phyloP scores from a whole-genome alignment of 345 rosid genomes.

The Citrus reticulata region DNA sequence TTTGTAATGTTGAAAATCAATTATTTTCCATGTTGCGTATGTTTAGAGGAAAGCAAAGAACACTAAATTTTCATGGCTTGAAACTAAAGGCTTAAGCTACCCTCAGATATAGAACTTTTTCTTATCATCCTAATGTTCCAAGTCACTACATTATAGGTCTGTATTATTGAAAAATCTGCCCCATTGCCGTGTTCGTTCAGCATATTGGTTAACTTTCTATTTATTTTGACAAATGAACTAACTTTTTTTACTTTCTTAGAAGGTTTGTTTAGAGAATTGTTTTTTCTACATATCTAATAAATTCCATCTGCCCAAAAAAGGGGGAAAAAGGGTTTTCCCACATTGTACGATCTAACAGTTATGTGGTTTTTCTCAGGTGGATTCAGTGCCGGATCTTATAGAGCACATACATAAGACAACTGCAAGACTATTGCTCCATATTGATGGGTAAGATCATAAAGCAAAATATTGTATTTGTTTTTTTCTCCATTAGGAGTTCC shows the following conservation, averaged over 20 bases:
- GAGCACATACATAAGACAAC: slow-evolving; percentile 85
- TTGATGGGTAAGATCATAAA: slow-evolving; percentile 70
- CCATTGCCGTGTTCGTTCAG: background rate
- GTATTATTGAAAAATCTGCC: background rate
- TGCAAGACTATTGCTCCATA: slow-evolving; percentile 83
- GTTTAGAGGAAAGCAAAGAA: background rate
- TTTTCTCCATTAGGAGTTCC: background rate
- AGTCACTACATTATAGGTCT: background rate
- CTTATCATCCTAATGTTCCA: background rate
- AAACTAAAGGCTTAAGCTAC: background rate
- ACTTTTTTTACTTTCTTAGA: background rate
- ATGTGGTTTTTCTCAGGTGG: slow-evolving; percentile 64
- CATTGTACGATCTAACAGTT: background rate
- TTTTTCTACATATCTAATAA: background rate
- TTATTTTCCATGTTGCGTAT: background rate
- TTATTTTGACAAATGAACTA: background rate
- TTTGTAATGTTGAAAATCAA: background rate
- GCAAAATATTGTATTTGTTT: background rate
- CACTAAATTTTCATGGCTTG: background rate
- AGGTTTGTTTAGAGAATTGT: background rate
- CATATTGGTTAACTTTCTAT: background rate
- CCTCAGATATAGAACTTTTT: background rate
- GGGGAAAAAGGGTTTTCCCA: background rate
- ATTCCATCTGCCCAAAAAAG: no score
- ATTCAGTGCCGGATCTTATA: slow-evolving; percentile 71